Evolutionary conservation across 331 rosid genomes (phyloP).

Genomic region (Prunus yedoensis): DNA sequence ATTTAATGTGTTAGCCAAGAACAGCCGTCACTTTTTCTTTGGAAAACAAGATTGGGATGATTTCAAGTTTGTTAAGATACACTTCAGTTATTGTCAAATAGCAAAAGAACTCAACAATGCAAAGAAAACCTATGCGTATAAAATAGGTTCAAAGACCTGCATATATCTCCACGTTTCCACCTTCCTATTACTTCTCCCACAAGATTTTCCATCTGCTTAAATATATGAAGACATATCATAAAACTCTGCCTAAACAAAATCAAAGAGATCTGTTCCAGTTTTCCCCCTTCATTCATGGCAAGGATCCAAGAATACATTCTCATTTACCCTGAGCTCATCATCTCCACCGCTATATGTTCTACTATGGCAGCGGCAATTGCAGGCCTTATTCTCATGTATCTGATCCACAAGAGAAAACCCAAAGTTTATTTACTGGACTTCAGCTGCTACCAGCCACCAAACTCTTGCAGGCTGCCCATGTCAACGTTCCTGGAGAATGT

Average conservation of each 20-base stretch:
- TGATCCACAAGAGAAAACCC: constrained; percentile 37
- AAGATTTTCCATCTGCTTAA: background rate
- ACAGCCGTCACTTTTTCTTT: background rate
- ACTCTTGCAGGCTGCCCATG: constrained; percentile 69
- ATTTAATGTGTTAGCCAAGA: background rate
- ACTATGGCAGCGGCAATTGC: background rate
- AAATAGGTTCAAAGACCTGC: too few relatives aligned
- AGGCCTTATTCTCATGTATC: background rate
- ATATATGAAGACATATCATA: background rate
- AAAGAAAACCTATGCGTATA: too few relatives aligned
- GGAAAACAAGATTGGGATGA: constrained; percentile 2
- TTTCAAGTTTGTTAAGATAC: background rate
- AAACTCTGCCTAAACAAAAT: background rate
- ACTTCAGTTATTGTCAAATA: background rate
- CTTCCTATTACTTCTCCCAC: background rate
- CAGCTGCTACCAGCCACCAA: constrained; percentile 82
- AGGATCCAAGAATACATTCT: background rate
- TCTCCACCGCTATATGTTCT: background rate
- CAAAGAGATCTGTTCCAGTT: too few relatives aligned
- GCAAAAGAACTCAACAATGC: background rate
- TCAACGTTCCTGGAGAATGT: constrained; percentile 92
- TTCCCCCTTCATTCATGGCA: background rate
- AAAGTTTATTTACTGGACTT: constrained; percentile 75
- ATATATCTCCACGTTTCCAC: background rate
- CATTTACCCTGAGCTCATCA: background rate